These are phyloP conservation scores for Naganishia onofrii DNA, from an alignment of 768 basidiomycete genomes.

Conservation along the genomic window DNA sequence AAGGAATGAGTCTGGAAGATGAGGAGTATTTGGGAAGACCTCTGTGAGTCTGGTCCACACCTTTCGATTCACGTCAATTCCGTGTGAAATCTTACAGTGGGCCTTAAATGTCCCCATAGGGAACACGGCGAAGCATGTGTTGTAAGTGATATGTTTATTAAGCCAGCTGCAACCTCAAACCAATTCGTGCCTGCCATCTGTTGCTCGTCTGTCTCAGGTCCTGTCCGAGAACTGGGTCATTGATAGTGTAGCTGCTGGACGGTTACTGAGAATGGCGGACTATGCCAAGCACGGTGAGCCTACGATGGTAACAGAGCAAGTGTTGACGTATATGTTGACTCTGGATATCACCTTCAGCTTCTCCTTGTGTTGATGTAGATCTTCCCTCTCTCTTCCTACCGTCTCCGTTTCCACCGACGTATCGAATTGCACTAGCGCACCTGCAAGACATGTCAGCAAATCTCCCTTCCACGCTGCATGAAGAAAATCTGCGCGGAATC, in stretches of 20 bases:
- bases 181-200: neutral
- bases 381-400: neutral
- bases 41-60: neutral
- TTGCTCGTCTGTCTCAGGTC: neutral
- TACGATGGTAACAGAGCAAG: neutral
- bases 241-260: neutral
- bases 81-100: neutral
- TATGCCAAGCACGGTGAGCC: constrained; percentile 13
- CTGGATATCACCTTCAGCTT: neutral
- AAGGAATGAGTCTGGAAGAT: neutral
- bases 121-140: constrained; percentile 8
- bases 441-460: neutral
- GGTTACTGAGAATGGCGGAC: neutral
- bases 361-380: neutral
- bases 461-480: neutral
- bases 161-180: no score
- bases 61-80: neutral
- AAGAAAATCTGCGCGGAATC: neutral
- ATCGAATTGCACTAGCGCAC: neutral
- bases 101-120: neutral
- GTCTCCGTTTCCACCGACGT: constrained; percentile 8
- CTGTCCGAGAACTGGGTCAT: constrained; percentile 3
- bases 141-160: neutral
- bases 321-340: neutral
- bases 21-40: constrained; percentile 3